A percentile compares a stretch with the other conserved stretches of the same genome.
Conservation (phyloP, 495 filamentous ascomycete genomes). For the Apodospora peruviana region DNA sequence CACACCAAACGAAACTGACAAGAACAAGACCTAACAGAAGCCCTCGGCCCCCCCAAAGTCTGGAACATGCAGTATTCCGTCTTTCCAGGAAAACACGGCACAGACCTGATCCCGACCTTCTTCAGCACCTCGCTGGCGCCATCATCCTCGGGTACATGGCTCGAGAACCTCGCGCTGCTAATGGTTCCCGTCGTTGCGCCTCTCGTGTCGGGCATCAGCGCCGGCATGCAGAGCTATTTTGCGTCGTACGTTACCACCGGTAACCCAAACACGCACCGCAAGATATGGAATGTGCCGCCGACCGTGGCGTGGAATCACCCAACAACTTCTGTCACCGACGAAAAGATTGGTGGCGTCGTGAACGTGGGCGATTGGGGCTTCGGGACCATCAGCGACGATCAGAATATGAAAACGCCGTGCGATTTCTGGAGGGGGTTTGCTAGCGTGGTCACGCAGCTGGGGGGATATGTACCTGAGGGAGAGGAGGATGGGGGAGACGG, state of each 20-base stretch:
- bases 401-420: conserved; percentile 28
- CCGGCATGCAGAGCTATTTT: conserved; percentile 36
- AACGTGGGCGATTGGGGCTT: conserved; percentile 33
- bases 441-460: conserved; percentile 28
- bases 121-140: conserved; percentile 23
- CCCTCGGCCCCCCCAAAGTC: conserved; percentile 18
- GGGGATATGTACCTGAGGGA: conserved; percentile 30
- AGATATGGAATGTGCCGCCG: conserved; percentile 27
- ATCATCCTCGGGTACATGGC: conserved; percentile 25
- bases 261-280: conserved; percentile 32
- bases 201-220: conserved; percentile 28
- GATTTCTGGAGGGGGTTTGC: conserved; percentile 32
- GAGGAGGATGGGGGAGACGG: too few species aligned
- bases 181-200: conserved; percentile 27
- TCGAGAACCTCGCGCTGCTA: conserved; percentile 25
- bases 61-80: conserved; percentile 36
- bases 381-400: conserved; percentile 22
- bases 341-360: conserved; percentile 24
- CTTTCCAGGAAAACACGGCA: conserved; percentile 27
- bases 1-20: not conserved
- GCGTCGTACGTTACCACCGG: conserved; percentile 31
- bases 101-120: conserved; percentile 31
- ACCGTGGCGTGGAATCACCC: conserved; percentile 31
- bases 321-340: conserved; percentile 8
- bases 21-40: conserved; percentile 25